Conservation (phyloP, 73 alveolate species). For the Symbiodinium natans region DNA sequence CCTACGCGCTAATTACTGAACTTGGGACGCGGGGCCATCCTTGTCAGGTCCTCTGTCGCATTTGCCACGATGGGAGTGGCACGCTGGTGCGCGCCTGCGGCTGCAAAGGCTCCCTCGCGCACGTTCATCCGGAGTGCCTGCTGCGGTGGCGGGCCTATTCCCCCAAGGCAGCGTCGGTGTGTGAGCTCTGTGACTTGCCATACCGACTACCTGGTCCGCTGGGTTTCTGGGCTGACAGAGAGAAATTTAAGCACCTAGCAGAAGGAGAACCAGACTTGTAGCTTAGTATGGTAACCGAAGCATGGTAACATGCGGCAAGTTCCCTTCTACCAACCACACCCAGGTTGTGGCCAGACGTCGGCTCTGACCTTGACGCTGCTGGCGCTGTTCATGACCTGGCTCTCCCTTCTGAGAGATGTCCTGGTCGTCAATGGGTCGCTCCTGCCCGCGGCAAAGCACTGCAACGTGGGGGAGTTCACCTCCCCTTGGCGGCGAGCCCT, state of each 20-base stretch:
- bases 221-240: no score
- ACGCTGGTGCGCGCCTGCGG: neutral
- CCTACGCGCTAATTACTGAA: no score
- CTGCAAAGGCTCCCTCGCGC: neutral
- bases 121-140: neutral
- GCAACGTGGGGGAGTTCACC: neutral
- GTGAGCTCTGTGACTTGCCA: neutral
- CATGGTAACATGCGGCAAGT: no score
- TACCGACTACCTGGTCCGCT: neutral
- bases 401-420: neutral
- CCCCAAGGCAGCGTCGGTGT: neutral
- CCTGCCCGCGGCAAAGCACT: neutral
- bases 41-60: neutral
- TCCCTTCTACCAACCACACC: no score
- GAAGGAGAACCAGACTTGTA: no score
- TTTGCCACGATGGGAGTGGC: neutral
- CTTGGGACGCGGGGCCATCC: neutral
- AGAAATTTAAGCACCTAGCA: no score
- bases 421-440: neutral
- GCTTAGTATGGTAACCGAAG: no score
- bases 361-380: neutral
- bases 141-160: constrained; percentile 1
- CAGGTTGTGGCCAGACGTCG: constrained; percentile 1
- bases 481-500: neutral
- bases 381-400: neutral